Percentiles rank a stretch among this genome's conserved stretches.
These are phyloP conservation scores for Ophiosphaerella herpotricha DNA, from an alignment of 2,329 filamentous ascomycete species.

Conservation along the genomic window DNA sequence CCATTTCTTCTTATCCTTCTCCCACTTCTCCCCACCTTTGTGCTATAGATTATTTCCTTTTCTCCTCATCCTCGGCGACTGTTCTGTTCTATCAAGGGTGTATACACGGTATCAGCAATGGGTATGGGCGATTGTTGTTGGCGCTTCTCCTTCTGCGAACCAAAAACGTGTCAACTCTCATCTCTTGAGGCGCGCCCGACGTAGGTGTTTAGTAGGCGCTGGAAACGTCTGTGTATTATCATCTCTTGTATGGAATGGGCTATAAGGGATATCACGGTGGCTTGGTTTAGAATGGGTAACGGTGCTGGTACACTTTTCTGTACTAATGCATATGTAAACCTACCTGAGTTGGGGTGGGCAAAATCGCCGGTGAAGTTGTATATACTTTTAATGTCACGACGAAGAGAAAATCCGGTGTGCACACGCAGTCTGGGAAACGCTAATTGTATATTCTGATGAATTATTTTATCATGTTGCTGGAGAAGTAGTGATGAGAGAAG, in stretches of 20 bases:
- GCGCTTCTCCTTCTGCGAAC: slow-evolving; percentile 3
- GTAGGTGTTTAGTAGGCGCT: slow-evolving; percentile 27
- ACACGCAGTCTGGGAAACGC: not conserved
- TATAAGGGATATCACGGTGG: slow-evolving; percentile 16
- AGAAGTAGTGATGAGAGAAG: too few species aligned
- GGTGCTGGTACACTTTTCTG: slow-evolving; percentile 31
- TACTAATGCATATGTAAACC: slow-evolving; percentile 11
- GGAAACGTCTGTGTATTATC: slow-evolving; percentile 38
- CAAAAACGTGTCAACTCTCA: slow-evolving; percentile 32
- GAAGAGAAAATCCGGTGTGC: not conserved
- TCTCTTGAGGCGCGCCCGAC: slow-evolving; percentile 27
- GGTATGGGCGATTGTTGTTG: slow-evolving; percentile 7
- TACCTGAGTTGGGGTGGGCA: not conserved
- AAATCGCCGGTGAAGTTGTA: slow-evolving; percentile 15
- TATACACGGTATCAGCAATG: slow-evolving; percentile 33
- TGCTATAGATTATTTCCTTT: slow-evolving; percentile 23
- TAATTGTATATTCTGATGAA: not conserved
- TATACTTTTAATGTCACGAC: slow-evolving; percentile 24
- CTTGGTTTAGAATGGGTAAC: slow-evolving; percentile 14
- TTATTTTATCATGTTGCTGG: too few species aligned
- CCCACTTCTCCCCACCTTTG: slow-evolving; percentile 4
- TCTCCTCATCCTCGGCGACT: slow-evolving; percentile 4
- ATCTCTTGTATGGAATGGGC: slow-evolving; percentile 30
- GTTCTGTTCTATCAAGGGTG: slow-evolving; percentile 9
- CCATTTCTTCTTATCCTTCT: slow-evolving; percentile 12